Evolutionary conservation across 768 basidiomycete genomes (phyloP), one percentile per base, ranked within the genome.

Genomic region (Phanerochaete carnosa): DNA sequence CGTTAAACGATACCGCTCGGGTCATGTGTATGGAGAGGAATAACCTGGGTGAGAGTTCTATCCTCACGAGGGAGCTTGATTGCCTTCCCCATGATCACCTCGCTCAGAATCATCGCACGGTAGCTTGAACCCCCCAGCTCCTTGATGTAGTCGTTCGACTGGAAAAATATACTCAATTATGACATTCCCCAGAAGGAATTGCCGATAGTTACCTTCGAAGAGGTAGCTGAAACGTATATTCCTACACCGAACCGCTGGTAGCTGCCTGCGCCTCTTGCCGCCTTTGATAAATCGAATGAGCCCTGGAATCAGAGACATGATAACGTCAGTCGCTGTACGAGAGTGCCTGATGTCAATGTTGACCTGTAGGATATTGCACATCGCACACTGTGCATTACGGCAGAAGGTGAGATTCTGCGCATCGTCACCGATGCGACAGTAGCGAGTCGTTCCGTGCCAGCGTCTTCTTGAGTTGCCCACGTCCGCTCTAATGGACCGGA

Each of bases 1-100:
- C 23, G 7, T 13, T 19, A 29, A 19, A 5, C 37, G 23, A 49
- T 15, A 49, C 11, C 3, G 47, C 28, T n/a, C n/a, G n/a, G 39
- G 8, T 19, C 39, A 6, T 13, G 33, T 13, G 33, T 35, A 35
- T 35, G 13, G 33, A 7, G 19, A 13, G 30, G 11, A 7, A 33
- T 25, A 6, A 62, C 61, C 56, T 8, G 70, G 0, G 81, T 85
- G 39, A 90, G 65, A 3, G 70, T 73, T 3, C 81, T 78, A 62
- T 79, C 83, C 64, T 88, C 85, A 19, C 83, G 80, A 29, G 80
- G 77, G 74, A 88, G 75, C 71, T 89, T 90, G 65, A 79, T 83
- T 3, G 87, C 87, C 65, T 83, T 86, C 3, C 62, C 62, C 54
- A 63, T 57, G 30, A 63, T 54, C 2, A 63, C 62, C 33, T 63